Conservation (phyloP, 2,329 filamentous ascomycete genomes). For the Verruconis gallopava region DNA sequence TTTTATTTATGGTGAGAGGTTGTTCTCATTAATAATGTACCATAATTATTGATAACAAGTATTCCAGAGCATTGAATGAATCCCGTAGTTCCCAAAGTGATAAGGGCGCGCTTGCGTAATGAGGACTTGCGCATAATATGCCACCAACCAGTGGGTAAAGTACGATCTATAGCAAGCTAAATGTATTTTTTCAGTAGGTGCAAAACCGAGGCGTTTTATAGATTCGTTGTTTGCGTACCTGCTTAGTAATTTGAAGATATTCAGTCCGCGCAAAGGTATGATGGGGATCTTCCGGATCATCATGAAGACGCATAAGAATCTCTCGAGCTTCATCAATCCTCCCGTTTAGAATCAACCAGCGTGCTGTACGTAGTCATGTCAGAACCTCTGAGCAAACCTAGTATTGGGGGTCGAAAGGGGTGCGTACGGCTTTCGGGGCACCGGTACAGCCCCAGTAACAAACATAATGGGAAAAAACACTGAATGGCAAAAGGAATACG, state of each 20-base stretch:
- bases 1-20: too few species aligned
- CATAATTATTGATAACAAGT: slow-evolving; percentile 13
- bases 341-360: slow-evolving; percentile 44
- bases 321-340: slow-evolving; percentile 31
- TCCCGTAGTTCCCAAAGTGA: slow-evolving; percentile 17
- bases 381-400: slow-evolving; percentile 14
- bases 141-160: slow-evolving; percentile 15
- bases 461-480: slow-evolving; percentile 11
- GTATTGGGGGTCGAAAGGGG: slow-evolving; percentile 15
- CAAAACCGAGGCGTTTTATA: slow-evolving; percentile 16
- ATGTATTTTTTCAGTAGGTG: slow-evolving; percentile 13
- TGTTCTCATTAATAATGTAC: too few species aligned
- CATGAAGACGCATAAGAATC: slow-evolving; percentile 12
- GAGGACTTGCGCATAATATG: slow-evolving; percentile 18
- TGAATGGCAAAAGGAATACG: slow-evolving; percentile 16
- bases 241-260: slow-evolving; percentile 20
- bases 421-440: slow-evolving; percentile 18
- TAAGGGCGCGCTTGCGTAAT: slow-evolving; percentile 16
- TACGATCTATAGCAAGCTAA: slow-evolving; percentile 19
- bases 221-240: slow-evolving; percentile 12
- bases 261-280: slow-evolving; percentile 16
- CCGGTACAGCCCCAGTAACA: slow-evolving; percentile 11
- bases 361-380: slow-evolving; percentile 39
- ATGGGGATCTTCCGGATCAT: slow-evolving; percentile 13
- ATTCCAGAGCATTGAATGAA: slow-evolving; percentile 20